Conservation (phyloP, 257 asterid species). For the Petunia axillaris region DNA sequence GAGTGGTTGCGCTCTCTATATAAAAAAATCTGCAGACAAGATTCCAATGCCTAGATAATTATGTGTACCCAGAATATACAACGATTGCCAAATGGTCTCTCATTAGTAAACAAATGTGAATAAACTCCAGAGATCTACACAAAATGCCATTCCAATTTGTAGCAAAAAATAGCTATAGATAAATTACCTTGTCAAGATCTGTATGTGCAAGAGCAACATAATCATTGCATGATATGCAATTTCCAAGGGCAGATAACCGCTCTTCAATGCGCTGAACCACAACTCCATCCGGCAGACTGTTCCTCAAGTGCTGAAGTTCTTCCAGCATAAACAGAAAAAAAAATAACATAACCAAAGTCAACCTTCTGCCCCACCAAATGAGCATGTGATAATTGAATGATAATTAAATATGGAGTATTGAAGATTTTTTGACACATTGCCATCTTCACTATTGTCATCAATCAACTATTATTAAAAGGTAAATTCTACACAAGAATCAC, state of each 20-base stretch:
- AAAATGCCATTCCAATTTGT: conserved; percentile 9
- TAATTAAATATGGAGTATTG: not conserved
- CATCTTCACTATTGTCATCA: conserved; percentile 2
- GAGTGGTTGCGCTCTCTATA: not conserved
- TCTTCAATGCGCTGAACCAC: conserved; percentile 95
- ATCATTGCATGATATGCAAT: conserved; percentile 91
- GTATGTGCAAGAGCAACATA: conserved; percentile 95
- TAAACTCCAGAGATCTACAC: conserved; percentile 2
- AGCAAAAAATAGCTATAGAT: not conserved
- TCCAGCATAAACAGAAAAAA: conserved; percentile 21
- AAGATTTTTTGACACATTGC: not conserved
- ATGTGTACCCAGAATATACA: not conserved
- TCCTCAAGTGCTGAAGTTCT: conserved; percentile 92
- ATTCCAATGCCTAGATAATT: not conserved
- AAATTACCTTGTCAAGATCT: conserved; percentile 75
- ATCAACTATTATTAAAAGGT: not conserved
- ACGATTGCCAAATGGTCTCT: not conserved
- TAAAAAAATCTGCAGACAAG: not conserved
- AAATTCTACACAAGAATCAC: not conserved
- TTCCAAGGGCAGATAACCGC: conserved; percentile 87
- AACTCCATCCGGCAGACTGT: conserved; percentile 81
- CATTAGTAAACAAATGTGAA: not conserved
- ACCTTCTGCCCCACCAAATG: not conserved
- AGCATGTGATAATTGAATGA: not conserved
- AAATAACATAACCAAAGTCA: conserved; percentile 27